Conservation (phyloP, 768 basidiomycete genomes). For the Kockovaella imperatae region DNA sequence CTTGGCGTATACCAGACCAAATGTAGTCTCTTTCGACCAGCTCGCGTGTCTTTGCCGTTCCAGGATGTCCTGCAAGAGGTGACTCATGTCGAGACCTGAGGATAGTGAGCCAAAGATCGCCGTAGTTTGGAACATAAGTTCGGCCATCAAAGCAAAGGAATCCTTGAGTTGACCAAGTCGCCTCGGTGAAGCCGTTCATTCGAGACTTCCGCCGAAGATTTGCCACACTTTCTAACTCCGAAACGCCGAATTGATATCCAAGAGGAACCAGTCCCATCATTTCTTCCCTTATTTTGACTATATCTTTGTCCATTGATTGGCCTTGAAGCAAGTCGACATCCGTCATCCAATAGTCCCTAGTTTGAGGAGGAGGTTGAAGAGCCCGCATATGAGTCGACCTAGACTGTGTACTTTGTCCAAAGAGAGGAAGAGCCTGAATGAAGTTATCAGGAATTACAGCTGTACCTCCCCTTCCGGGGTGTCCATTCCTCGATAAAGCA, state of each 20-base stretch:
- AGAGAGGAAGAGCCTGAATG: too few relatives aligned
- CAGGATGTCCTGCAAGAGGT: constrained; percentile 48
- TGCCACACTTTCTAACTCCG: not conserved
- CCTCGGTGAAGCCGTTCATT: not conserved
- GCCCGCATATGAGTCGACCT: too few relatives aligned
- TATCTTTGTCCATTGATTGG: too few relatives aligned
- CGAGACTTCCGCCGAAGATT: not conserved
- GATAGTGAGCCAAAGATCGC: constrained; percentile 1
- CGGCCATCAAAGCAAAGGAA: not conserved
- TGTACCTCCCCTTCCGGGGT: not conserved
- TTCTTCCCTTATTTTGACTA: too few relatives aligned
- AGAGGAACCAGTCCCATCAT: too few relatives aligned
- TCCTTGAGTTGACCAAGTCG: not conserved
- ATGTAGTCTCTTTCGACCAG: constrained; percentile 43
- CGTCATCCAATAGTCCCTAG: too few relatives aligned
- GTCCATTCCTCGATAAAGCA: constrained; percentile 4
- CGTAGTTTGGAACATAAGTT: not conserved
- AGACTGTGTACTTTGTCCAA: too few relatives aligned
- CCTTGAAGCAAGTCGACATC: too few relatives aligned
- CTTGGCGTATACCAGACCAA: too few relatives aligned
- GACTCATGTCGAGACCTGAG: constrained; percentile 46
- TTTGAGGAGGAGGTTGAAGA: too few relatives aligned
- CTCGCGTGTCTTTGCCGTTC: constrained; percentile 42
- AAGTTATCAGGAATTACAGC: not conserved
- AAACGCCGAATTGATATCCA: too few relatives aligned